Percentiles rank a stretch among this genome's conserved stretches.
These are phyloP conservation scores for Haberlea rhodopensis DNA, from an alignment of 257 asterid genomes.

Conservation along the genomic window DNA sequence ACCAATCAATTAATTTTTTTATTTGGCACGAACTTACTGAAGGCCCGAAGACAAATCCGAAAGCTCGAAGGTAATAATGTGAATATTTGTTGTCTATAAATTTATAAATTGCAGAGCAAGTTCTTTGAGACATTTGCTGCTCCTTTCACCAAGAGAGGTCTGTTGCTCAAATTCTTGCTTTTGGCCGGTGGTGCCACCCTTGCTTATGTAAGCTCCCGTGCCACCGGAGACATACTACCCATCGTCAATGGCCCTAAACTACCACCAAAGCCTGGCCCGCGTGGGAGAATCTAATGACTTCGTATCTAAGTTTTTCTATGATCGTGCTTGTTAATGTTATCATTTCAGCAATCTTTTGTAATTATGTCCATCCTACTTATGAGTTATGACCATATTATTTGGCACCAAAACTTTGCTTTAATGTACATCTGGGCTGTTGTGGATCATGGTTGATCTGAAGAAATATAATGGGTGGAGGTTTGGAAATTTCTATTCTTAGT, in stretches of 20 bases:
- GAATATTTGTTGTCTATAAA: background rate
- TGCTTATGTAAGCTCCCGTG: constrained; percentile 78
- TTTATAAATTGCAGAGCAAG: constrained; percentile 61
- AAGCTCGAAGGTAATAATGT: background rate
- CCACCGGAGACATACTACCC: constrained; percentile 84
- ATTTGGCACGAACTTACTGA: too few species aligned
- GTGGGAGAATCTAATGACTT: constrained; percentile 63
- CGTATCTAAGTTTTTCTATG: constrained; percentile 18
- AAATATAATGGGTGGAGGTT: too few species aligned
- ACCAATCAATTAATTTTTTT: too few species aligned
- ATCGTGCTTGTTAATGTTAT: constrained; percentile 32
- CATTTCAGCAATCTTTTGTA: constrained; percentile 46
- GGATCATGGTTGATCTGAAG: too few species aligned
- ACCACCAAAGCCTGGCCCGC: constrained; percentile 80
- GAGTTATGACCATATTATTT: background rate
- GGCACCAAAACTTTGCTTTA: background rate
- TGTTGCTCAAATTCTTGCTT: constrained; percentile 92
- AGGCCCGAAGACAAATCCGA: too few species aligned
- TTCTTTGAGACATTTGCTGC: constrained; percentile 97
- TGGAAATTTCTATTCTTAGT: too few species aligned
- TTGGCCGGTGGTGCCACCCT: constrained; percentile 83
- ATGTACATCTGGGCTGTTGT: too few species aligned
- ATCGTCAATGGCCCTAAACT: constrained; percentile 94
- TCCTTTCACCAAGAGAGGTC: constrained; percentile 96
- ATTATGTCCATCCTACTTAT: constrained; percentile 45